Conservation (phyloP, 2,329 filamentous ascomycete species). For the Gyromitra esculenta region DNA sequence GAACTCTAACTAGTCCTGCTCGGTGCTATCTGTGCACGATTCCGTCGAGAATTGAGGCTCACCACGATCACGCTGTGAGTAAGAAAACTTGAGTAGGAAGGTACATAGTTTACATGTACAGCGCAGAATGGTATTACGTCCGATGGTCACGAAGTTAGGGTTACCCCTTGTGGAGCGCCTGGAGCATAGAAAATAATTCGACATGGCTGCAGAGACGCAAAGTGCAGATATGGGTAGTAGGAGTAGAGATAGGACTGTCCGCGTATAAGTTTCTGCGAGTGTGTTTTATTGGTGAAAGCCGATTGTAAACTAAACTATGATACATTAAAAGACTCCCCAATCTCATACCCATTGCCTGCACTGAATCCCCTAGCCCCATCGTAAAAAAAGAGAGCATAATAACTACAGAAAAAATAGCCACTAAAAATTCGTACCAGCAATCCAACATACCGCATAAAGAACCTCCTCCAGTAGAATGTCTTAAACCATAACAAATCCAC, state of each 20-base stretch:
- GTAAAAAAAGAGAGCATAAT: neutral
- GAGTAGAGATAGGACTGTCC: too few species aligned
- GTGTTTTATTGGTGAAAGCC: neutral
- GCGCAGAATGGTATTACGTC: neutral
- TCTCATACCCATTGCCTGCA: neutral
- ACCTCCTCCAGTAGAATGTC: neutral
- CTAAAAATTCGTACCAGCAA: neutral
- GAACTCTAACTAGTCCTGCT: neutral
- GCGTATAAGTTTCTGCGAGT: too few species aligned
- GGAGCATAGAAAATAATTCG: neutral
- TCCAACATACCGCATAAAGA: neutral
- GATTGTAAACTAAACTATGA: neutral
- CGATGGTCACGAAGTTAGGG: neutral
- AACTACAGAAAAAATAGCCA: constrained; percentile 15
- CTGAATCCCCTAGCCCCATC: neutral
- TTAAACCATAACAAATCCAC: constrained; percentile 49
- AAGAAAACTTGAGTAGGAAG: neutral
- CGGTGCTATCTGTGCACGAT: neutral
- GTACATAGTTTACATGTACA: neutral
- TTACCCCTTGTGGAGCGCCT: neutral
- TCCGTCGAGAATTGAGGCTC: neutral
- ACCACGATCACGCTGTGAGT: neutral
- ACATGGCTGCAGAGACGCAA: neutral
- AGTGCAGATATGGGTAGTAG: too few species aligned
- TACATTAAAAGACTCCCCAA: neutral